Evolutionary conservation across 345 rosid species (phyloP).

Genomic region (Gossypium ekmanianum): DNA sequence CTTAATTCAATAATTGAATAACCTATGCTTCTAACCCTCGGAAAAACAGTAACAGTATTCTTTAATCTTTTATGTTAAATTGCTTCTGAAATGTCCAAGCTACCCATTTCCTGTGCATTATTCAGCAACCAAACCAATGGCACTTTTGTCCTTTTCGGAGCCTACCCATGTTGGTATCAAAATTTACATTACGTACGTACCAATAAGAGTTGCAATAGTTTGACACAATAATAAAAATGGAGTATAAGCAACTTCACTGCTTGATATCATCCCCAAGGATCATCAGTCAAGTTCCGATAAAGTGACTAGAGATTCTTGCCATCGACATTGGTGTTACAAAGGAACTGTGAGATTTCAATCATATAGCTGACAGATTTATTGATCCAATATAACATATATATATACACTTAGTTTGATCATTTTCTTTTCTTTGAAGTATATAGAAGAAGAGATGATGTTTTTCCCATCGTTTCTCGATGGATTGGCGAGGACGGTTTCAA

Average conservation of each 20-base stretch:
- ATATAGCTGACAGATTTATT: too few relatives aligned
- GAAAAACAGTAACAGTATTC: not conserved
- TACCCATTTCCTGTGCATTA: not conserved
- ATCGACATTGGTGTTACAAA: too few relatives aligned
- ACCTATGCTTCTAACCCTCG: too few relatives aligned
- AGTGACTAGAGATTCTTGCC: not conserved
- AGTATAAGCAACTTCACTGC: slow-evolving; percentile 23
- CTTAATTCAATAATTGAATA: too few relatives aligned
- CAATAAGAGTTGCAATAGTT: slow-evolving; percentile 10
- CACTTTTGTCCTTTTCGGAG: slow-evolving; percentile 14
- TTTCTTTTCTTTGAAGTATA: too few relatives aligned
- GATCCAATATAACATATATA: too few relatives aligned
- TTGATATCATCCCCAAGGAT: not conserved
- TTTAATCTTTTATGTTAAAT: too few relatives aligned
- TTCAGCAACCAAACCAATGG: not conserved
- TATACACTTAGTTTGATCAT: too few relatives aligned
- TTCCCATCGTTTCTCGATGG: slow-evolving; percentile 70
- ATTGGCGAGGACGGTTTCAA: slow-evolving; percentile 51
- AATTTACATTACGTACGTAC: slow-evolving; percentile 18
- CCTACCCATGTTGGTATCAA: not conserved
- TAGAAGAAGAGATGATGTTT: slow-evolving; percentile 33
- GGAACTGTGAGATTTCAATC: too few relatives aligned
- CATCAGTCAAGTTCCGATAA: not conserved
- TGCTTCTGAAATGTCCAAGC: slow-evolving; percentile 14
- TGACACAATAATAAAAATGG: slow-evolving; percentile 21